Evolutionary conservation across 352 stramenopile species (phyloP), one percentile per base, ranked within the genome.

Genomic region (Globisporangium okanoganense): DNA sequence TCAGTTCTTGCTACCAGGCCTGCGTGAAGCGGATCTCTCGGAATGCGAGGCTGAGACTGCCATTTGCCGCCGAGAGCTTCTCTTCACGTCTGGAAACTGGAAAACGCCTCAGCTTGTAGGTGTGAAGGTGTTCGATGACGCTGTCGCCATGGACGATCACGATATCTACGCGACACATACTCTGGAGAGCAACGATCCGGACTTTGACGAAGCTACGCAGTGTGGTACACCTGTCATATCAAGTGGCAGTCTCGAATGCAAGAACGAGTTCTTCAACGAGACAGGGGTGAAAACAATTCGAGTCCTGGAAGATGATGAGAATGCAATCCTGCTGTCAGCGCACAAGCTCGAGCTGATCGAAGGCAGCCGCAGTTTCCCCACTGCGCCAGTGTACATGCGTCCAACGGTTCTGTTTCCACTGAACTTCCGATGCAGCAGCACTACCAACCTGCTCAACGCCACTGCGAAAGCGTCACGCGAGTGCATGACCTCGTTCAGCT

Each of bases 281-380:
- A 76, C 73, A 5, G 78, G 75, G 40, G 61, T 87, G 8, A 89
- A 89, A 48, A 49, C 59, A 1, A 65, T 92, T 0, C 61, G 61
- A 0, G 69, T 90, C 8, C 41, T 73, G 13, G 82, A 92, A 45
- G 82, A 92, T 56, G 82, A 92, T 22, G 76, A 88, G 40, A 88
- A 79, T 45, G 73, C 70, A 35, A 61, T 92, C 0, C 62, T 88
- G 1, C 65, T 92, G 16, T 88, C 82, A 0, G 69, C 72, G 10
- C 65, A 70, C 14, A 24, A 59, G 5, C 41, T 91, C 18, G 43
- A 64, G 5, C 54, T 91, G 8, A 59, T 76, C 20, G 82, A 92
- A 75, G 82, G 82, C 31, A 88, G 77, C 33, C 53, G 51, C 6
- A 67, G 61, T 24, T 92, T 76, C 52, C 78, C 78, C 1, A 66